Evolutionary conservation across 2,329 filamentous ascomycete genomes (phyloP), one percentile per base, ranked within the genome.

Genomic region (Didymella arachidicola): DNA sequence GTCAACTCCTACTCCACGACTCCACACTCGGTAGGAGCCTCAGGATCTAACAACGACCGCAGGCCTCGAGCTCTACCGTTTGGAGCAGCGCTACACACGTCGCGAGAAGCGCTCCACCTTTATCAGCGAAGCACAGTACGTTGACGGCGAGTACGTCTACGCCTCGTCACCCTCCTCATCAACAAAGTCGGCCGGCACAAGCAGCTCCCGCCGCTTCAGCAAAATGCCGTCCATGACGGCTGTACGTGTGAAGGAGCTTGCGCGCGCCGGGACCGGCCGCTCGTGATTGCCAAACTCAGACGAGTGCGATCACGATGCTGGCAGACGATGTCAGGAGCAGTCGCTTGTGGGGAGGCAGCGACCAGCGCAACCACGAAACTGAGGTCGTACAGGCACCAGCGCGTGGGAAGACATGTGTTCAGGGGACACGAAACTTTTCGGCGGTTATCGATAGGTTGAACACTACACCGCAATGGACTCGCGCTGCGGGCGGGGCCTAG

Each of bases 91-190:
- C 71, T 98, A 98, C 83, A 96, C 93, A 50, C 90, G 90, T 72
- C 90, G 92, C 76, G 92, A 94, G 72, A 91, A 94, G 69, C 92
- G 94, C 77, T 93, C 89, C 53, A 95, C 91, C 60, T 97, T 96
- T 78, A 88, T 90, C 73, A 93, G 91, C 73, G 93, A 92, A 72
- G 94, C 93, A 29, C 86, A 91, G 76, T 98, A 98, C 79, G 90
- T 97, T 65, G 92, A 98, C 76, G 95, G 93, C 79, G 94, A 97
- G 82, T 97, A 97, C 81, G 84, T 97, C 77, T 96, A 93, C 83
- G 77, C 76, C 49, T 72, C 73, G 18, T 73, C 72, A 22, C 75
- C 75, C 19, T 71, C 71, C 14, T 71, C 72, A 11, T 68, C 72
- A 41, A 73, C 68, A 7, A 71, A 69, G 18, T 70, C 26, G 64